Percentiles rank a stretch among this genome's conserved stretches.
Evolutionary conservation across 2,329 filamentous ascomycete genomes (phyloP).

Genomic region (Hypoxylon sp.): DNA sequence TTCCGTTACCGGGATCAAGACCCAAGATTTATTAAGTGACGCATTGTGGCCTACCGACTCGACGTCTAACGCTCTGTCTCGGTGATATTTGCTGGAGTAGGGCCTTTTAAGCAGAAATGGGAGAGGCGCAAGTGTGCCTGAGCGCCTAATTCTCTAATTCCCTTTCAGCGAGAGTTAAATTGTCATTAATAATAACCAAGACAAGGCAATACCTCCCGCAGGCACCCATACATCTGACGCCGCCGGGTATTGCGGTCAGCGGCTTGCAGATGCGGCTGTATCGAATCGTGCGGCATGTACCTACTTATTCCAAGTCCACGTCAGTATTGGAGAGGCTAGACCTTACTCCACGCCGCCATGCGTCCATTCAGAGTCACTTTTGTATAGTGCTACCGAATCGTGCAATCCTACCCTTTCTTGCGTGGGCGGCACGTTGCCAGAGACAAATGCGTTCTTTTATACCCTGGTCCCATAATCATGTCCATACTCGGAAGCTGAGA

Average conservation of each 20-base stretch:
- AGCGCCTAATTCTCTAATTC: not conserved
- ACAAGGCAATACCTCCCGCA: constrained; percentile 32
- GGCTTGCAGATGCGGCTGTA: constrained; percentile 47
- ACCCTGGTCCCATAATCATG: constrained; percentile 24
- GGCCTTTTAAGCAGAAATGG: constrained; percentile 30
- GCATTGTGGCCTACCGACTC: constrained; percentile 38
- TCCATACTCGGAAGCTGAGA: constrained; percentile 40
- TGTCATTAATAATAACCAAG: constrained; percentile 26
- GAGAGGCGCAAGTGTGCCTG: constrained; percentile 30
- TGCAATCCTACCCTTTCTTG: constrained; percentile 43
- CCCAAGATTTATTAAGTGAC: constrained; percentile 42
- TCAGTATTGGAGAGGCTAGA: constrained; percentile 40
- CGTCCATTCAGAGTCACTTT: constrained; percentile 33
- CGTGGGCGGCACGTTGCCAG: constrained; percentile 42
- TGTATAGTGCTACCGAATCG: constrained; percentile 39
- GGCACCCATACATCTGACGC: constrained; percentile 33
- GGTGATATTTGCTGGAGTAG: constrained; percentile 41
- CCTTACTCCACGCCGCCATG: constrained; percentile 34
- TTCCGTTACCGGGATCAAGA: constrained; percentile 40
- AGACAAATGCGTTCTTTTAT: constrained; percentile 34
- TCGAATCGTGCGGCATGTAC: constrained; percentile 42
- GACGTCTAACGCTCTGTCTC: constrained; percentile 34
- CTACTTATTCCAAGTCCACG: constrained; percentile 38
- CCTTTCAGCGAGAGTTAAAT: constrained; percentile 13
- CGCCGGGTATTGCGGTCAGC: constrained; percentile 43